These are phyloP conservation scores for Cercospora sesami DNA, from an alignment of 2,329 filamentous ascomycete genomes.

Conservation along the genomic window DNA sequence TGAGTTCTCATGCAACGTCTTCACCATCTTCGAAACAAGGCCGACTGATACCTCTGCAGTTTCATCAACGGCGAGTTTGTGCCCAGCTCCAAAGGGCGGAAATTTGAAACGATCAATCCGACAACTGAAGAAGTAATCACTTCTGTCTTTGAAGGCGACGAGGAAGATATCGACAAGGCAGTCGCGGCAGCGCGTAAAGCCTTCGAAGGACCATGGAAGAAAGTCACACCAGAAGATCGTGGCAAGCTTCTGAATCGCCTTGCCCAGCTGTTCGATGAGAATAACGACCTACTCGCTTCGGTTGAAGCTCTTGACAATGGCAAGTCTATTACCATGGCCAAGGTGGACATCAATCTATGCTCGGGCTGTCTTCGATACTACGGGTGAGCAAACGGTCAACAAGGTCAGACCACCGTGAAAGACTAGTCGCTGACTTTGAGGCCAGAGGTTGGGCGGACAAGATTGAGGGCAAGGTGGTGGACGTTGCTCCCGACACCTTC, in stretches of 20 bases:
- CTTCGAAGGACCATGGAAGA: constrained; percentile 71
- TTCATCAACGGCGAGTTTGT: constrained; percentile 95
- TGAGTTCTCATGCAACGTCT: constrained; percentile 40
- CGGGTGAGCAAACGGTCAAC: constrained; percentile 38
- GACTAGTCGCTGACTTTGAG: not conserved
- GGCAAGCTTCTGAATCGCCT: constrained; percentile 71
- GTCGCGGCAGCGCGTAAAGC: constrained; percentile 83
- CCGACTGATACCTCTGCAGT: constrained; percentile 43
- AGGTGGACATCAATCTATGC: constrained; percentile 69
- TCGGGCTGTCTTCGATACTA: constrained; percentile 78
- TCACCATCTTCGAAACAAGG: not conserved
- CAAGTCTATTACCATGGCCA: constrained; percentile 75
- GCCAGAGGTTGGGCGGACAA: constrained; percentile 81
- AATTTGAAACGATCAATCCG: constrained; percentile 90
- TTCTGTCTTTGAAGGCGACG: constrained; percentile 79
- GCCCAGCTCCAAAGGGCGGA: constrained; percentile 58
- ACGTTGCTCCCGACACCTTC: constrained; percentile 75
- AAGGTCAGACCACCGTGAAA: not conserved
- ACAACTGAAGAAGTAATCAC: constrained; percentile 79
- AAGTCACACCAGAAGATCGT: constrained; percentile 70
- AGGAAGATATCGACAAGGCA: constrained; percentile 80
- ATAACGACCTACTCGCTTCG: constrained; percentile 71
- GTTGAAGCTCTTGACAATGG: constrained; percentile 88
- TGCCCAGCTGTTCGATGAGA: constrained; percentile 76
- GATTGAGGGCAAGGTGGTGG: constrained; percentile 82